These are phyloP conservation scores for Begonia masoniana DNA, from an alignment of 306 rosid species.

Conservation along the genomic window DNA sequence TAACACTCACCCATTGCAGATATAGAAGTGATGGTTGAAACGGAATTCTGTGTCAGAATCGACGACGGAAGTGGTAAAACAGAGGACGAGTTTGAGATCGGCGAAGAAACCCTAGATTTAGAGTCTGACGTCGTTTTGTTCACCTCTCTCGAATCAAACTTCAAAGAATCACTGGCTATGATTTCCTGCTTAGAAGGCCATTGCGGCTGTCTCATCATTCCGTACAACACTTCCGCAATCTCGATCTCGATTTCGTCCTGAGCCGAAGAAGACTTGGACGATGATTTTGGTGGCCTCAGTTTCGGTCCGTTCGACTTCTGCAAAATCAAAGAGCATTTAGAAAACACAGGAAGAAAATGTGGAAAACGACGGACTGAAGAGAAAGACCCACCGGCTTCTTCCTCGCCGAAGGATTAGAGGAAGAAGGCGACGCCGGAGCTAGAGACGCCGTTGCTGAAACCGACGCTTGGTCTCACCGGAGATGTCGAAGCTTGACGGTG, in stretches of 20 bases:
- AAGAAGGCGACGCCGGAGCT: slow-evolving; percentile 65
- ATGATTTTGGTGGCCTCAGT: slow-evolving; percentile 51
- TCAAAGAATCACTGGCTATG: slow-evolving; percentile 30
- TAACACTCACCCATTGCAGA: slow-evolving; percentile 60
- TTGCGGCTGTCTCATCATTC: slow-evolving; percentile 85
- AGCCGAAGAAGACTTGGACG: slow-evolving; percentile 33
- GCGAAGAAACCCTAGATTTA: slow-evolving; percentile 66
- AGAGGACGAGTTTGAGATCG: slow-evolving; percentile 49
- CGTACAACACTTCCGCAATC: slow-evolving; percentile 89
- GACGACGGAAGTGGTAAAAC: slow-evolving; percentile 18
- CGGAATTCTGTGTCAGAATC: slow-evolving; percentile 43
- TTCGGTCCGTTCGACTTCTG: slow-evolving; percentile 71
- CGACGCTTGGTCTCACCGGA: slow-evolving; percentile 47
- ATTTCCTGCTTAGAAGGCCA: slow-evolving; percentile 65
- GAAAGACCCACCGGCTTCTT: slow-evolving; percentile 69
- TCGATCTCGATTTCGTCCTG: slow-evolving; percentile 97
- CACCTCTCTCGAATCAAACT: slow-evolving; percentile 37
- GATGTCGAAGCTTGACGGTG: slow-evolving; percentile 67
- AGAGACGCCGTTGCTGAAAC: slow-evolving; percentile 19
- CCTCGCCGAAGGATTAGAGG: slow-evolving; percentile 59
- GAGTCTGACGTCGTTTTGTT: slow-evolving; percentile 41
- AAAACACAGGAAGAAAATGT: slow-evolving; percentile 2
- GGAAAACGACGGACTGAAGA: slow-evolving; percentile 1
- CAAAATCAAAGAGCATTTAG: slow-evolving; percentile 24
- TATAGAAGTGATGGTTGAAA: slow-evolving; percentile 28